Percentiles rank a stretch among this genome's conserved stretches.
These are phyloP conservation scores for Dictyostelium intermedium DNA, from an alignment of 78 protist species.

Conservation along the genomic window DNA sequence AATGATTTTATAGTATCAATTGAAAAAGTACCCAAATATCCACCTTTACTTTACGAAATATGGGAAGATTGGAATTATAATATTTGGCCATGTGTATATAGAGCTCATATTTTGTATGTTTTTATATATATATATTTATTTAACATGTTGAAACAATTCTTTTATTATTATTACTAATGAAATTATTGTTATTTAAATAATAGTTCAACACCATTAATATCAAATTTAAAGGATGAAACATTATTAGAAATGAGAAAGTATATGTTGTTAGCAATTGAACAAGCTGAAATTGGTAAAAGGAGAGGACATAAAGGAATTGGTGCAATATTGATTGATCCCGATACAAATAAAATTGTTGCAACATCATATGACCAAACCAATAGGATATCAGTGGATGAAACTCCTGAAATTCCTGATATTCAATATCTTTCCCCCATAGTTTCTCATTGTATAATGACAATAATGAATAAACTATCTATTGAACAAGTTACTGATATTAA, in stretches of 20 bases:
- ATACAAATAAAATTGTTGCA: neutral
- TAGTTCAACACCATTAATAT: slow-evolving; percentile 64
- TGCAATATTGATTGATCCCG: slow-evolving; percentile 51
- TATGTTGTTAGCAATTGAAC: slow-evolving; percentile 54
- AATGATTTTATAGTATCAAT: neutral
- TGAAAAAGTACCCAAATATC: slow-evolving; percentile 28
- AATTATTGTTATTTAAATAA: neutral
- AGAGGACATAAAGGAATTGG: slow-evolving; percentile 34
- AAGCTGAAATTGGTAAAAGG: slow-evolving; percentile 51
- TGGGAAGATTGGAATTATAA: slow-evolving; percentile 41
- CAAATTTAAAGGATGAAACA: slow-evolving; percentile 10
- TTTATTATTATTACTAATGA: neutral
- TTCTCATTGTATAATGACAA: slow-evolving; percentile 61
- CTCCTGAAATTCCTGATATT: neutral
- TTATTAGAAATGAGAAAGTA: neutral
- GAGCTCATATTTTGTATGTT: slow-evolving; percentile 42
- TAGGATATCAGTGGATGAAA: neutral
- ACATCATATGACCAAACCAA: slow-evolving; percentile 14
- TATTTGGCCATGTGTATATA: slow-evolving; percentile 49
- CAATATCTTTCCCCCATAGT: neutral
- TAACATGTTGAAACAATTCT: too few relatives aligned
- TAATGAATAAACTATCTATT: slow-evolving; percentile 11
- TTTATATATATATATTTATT: neutral
- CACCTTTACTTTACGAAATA: slow-evolving; percentile 19
- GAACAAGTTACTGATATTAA: neutral